phyloP scores from a whole-genome alignment of 306 rosid genomes.

The Vigna angularis region DNA sequence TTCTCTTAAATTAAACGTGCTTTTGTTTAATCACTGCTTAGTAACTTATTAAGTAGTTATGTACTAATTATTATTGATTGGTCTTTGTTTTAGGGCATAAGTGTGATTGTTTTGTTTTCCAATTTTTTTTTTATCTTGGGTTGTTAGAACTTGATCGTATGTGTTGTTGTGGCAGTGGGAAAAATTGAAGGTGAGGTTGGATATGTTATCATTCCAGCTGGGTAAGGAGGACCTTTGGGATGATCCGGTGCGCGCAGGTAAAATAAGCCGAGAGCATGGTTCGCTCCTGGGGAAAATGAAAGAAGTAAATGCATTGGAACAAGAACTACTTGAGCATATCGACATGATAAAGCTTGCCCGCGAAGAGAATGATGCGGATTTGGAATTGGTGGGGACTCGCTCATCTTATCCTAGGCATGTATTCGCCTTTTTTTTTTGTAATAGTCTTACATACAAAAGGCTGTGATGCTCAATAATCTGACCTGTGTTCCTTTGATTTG shows the following conservation, averaged over 20 bases:
- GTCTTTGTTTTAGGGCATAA: not conserved
- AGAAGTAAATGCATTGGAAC: conserved; percentile 80
- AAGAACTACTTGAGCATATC: conserved; percentile 83
- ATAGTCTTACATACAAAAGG: conserved; percentile 5
- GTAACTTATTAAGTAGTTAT: not conserved
- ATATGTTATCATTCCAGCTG: conserved; percentile 66
- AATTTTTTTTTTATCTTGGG: not conserved
- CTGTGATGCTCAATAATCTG: conserved; percentile 9
- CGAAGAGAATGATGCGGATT: conserved; percentile 76
- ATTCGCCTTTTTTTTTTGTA: conserved; percentile 42
- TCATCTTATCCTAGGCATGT: conserved; percentile 86
- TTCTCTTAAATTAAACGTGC: not conserved
- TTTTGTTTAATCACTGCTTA: not conserved
- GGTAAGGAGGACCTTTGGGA: conserved; percentile 82
- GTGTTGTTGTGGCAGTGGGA: conserved; percentile 76
- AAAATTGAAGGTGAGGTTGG: conserved; percentile 76
- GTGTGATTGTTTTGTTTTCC: not conserved
- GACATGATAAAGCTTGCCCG: conserved; percentile 92
- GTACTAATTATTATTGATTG: not conserved
- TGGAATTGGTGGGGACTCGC: conserved; percentile 93
- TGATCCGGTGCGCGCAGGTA: conserved; percentile 77
- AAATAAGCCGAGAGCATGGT: conserved; percentile 90
- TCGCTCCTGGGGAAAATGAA: conserved; percentile 83
- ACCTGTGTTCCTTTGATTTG: not conserved
- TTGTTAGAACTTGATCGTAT: not conserved